Evolutionary conservation across 1,284 basidiomycete genomes (phyloP), one percentile per base, ranked within the genome.

Genomic region (Abortiporus biennis): DNA sequence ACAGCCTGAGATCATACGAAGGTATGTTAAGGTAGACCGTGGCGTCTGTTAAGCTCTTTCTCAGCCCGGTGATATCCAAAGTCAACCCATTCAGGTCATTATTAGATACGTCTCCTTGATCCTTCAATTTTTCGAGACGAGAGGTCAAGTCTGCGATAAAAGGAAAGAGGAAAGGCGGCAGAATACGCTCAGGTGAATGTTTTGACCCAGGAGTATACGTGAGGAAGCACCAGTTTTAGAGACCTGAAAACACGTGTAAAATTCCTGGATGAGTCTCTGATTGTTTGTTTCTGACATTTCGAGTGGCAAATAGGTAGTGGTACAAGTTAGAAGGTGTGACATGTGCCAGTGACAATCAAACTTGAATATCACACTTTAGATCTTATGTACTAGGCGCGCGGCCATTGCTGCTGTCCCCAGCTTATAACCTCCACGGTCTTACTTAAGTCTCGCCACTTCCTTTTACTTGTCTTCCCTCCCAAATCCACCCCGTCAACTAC

Each of bases 1-100:
- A 85, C 51, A 78, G 78, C 45, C 80, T 69, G 54, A 85, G 85
- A 58, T 88, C 85, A 55, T 86, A 89, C 31, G 72, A 65, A 3
- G 87, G 83, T n/a, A n/a, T n/a, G n/a, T n/a, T n/a, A 30, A 91
- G 62, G 44, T 69, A 76, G 2, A 71, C 67, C 5, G 74, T 76
- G 4, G 78, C 81, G 53, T 78, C 80, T 1, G 70, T 66, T 15
- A 88, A 67, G 16, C 64, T 67, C 51, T 80, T 85, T 30, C 74
- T 67, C 37, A 85, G 59, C 46, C 70, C 72, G 3, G 75, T 70
- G 3, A 57, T 44, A 23, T 61, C 53, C 4, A 52, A 15, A 0
- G 58, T 48, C 1, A 63, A 34, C 16, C 48, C 52, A 31, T 59
- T 53, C 1, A 57, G 19, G 6, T 23, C 46, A 9, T 56, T 51